These are phyloP conservation scores for Alnus rubra DNA, from an alignment of 306 rosid species.

Conservation along the genomic window DNA sequence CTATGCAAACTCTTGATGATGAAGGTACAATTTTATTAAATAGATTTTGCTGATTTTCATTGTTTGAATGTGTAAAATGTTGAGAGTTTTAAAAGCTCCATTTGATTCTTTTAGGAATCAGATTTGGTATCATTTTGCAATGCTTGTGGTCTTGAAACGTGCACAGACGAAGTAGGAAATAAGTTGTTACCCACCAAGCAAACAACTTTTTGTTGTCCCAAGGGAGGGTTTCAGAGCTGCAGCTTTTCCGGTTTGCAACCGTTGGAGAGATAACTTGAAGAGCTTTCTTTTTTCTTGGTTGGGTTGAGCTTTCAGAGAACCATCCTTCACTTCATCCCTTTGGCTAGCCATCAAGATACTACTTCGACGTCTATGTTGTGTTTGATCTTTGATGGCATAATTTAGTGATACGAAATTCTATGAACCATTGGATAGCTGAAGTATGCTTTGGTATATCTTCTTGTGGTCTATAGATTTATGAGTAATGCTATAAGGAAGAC, in stretches of 20 bases:
- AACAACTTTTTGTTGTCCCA: slow-evolving; percentile 61
- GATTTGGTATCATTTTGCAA: slow-evolving; percentile 68
- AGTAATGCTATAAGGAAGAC: no score
- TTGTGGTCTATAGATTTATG: background rate
- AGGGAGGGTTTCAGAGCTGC: slow-evolving; percentile 49
- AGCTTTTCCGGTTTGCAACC: slow-evolving; percentile 55
- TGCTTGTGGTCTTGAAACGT: slow-evolving; percentile 62
- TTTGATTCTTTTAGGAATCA: slow-evolving; percentile 51
- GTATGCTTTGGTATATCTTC: background rate
- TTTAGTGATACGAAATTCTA: background rate
- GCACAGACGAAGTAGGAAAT: slow-evolving; percentile 66
- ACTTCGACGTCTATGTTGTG: background rate
- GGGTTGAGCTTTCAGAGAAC: background rate
- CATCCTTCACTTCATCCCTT: background rate
- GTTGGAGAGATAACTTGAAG: slow-evolving; percentile 36
- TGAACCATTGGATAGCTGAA: background rate
- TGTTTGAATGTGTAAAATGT: background rate
- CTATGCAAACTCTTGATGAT: slow-evolving; percentile 69
- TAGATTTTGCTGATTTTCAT: background rate
- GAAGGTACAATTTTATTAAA: slow-evolving; percentile 55
- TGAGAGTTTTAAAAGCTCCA: slow-evolving; percentile 1
- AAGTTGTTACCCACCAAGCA: slow-evolving; percentile 71
- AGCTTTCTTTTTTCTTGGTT: background rate
- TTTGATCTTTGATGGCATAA: background rate
- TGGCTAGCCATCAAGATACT: slow-evolving; percentile 1